Conservation (phyloP, 2,329 filamentous ascomycete genomes). For the Fusarium sp. region DNA sequence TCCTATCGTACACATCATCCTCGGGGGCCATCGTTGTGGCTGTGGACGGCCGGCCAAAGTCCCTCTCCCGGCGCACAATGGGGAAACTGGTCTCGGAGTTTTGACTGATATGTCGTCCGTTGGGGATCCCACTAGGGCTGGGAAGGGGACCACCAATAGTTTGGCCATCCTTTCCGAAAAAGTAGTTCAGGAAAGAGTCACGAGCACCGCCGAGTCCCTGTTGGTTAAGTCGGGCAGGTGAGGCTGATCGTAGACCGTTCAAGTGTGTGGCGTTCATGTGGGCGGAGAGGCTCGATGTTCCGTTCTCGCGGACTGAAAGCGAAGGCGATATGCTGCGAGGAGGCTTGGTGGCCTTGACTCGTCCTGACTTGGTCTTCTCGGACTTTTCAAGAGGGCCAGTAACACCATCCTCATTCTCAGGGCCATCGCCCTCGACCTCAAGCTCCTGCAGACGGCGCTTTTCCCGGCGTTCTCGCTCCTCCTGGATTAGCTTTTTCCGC, state of each 20-base stretch:
- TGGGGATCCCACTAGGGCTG: constrained; percentile 43
- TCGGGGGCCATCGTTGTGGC: constrained; percentile 53
- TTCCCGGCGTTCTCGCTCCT: constrained; percentile 89
- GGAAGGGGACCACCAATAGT: constrained; percentile 56
- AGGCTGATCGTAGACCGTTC: constrained; percentile 66
- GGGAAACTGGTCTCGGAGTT: constrained; percentile 84
- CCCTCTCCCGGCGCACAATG: constrained; percentile 81
- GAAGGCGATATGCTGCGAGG: constrained; percentile 86
- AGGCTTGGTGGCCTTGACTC: constrained; percentile 57
- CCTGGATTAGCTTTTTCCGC: constrained; percentile 81
- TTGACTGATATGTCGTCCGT: constrained; percentile 79
- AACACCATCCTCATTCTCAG: constrained; percentile 68
- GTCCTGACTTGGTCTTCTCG: constrained; percentile 61
- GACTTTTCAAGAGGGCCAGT: constrained; percentile 60
- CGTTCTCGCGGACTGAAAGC: constrained; percentile 73
- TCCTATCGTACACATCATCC: constrained; percentile 60
- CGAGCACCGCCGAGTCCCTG: constrained; percentile 73
- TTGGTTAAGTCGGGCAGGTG: constrained; percentile 65
- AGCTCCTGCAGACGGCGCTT: constrained; percentile 86
- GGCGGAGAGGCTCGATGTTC: constrained; percentile 70
- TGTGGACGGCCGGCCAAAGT: constrained; percentile 64
- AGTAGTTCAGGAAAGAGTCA: constrained; percentile 98
- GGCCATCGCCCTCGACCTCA: constrained; percentile 81
- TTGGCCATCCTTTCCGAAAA: constrained; percentile 94
- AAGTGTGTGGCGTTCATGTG: constrained; percentile 60